These are phyloP conservation scores for Fomitopsis serialis DNA, from an alignment of 768 basidiomycete genomes.

Conservation along the genomic window DNA sequence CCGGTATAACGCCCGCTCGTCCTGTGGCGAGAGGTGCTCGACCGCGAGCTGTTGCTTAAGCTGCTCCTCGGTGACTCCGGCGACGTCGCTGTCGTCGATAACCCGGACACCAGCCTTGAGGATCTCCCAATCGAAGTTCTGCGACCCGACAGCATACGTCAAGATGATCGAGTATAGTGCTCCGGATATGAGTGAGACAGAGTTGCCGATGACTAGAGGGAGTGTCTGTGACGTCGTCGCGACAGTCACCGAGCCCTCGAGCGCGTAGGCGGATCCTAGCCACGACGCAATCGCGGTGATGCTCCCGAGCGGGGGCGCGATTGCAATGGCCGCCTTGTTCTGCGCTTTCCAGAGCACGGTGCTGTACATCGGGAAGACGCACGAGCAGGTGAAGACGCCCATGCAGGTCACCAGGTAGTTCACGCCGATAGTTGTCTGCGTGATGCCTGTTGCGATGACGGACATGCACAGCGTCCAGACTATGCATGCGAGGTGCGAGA, in stretches of 20 bases:
- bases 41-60: conserved; percentile 3
- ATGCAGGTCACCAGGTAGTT: conserved; percentile 12
- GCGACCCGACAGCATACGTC: conserved; percentile 7
- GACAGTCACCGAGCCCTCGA: not conserved
- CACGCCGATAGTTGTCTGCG: conserved; percentile 9
- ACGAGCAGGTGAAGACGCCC: conserved; percentile 7
- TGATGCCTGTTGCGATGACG: conserved; percentile 7
- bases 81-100: conserved; percentile 63
- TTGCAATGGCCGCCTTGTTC: conserved; percentile 5
- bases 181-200: conserved; percentile 4
- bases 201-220: conserved; percentile 10
- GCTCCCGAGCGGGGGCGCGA: conserved; percentile 8
- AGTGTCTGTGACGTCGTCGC: not conserved
- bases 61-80: conserved; percentile 41
- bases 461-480: conserved; percentile 5
- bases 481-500: conserved; percentile 7
- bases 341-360: conserved; percentile 12
- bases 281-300: conserved; percentile 9
- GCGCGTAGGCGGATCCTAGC: conserved; percentile 7
- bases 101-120: conserved; percentile 72
- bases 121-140: conserved; percentile 44
- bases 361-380: conserved; percentile 8
- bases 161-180: conserved; percentile 3
- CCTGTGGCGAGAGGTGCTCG: not conserved
- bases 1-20: conserved; percentile 1